These are phyloP conservation scores for Penicillium malachiteum DNA, from an alignment of 495 filamentous ascomycete genomes.

Conservation along the genomic window DNA sequence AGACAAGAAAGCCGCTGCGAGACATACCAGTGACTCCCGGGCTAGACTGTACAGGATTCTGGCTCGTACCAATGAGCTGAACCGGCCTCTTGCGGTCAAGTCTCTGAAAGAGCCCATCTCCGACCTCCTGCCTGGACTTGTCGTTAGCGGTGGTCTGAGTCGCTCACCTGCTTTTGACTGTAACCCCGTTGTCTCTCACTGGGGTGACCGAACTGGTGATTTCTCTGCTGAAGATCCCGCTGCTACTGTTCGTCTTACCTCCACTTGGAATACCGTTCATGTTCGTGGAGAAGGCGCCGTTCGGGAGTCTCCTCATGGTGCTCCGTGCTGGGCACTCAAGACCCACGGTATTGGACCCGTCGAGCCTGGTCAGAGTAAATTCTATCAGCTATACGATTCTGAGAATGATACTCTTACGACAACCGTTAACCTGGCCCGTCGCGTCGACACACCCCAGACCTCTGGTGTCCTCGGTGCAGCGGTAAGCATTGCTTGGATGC, in stretches of 20 bases:
- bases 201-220: slow-evolving; percentile 10
- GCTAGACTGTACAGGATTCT: slow-evolving; percentile 11
- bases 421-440: slow-evolving; percentile 9
- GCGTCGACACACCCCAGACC: slow-evolving; percentile 4
- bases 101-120: slow-evolving; percentile 7
- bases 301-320: slow-evolving; percentile 7
- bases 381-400: slow-evolving; percentile 4
- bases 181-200: slow-evolving; percentile 10
- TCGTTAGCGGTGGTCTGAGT: slow-evolving; percentile 13
- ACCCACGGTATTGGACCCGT: slow-evolving; percentile 6
- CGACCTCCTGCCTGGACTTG: slow-evolving; percentile 7
- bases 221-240: slow-evolving; percentile 3
- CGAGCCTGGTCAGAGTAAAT: slow-evolving; percentile 2
- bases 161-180: slow-evolving; percentile 14
- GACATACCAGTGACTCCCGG: slow-evolving; percentile 3
- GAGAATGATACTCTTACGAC: slow-evolving; percentile 9
- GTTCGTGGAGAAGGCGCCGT: slow-evolving; percentile 7
- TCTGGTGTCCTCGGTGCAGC: slow-evolving; percentile 4
- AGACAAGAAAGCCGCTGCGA: slow-evolving; percentile 13
- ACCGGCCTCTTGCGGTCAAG: slow-evolving; percentile 7
- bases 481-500: slow-evolving; percentile 8
- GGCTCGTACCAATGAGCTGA: slow-evolving; percentile 11
- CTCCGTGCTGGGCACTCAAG: slow-evolving; percentile 7
- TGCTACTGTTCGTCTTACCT: slow-evolving; percentile 10
- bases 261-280: slow-evolving; percentile 9